Conservation (phyloP, 1,284 basidiomycete species). For the Puccinia brachypodii region DNA sequence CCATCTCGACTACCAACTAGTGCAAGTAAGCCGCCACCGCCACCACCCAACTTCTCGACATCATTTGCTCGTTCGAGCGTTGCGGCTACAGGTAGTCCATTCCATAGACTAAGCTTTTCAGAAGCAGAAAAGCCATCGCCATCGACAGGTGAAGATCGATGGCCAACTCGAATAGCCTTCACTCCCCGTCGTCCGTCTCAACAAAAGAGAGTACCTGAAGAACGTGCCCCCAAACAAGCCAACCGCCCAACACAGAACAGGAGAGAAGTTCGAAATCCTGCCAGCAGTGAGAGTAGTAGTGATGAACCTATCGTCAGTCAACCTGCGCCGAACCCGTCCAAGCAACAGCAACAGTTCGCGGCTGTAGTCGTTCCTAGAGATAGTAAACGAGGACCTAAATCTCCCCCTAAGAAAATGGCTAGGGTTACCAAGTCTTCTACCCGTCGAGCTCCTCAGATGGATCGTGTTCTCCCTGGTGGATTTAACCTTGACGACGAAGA, state of each 20-base stretch:
- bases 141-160: constrained; percentile 24
- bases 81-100: constrained; percentile 23
- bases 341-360: constrained; percentile 23
- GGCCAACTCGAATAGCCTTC: constrained; percentile 32
- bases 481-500: constrained; percentile 25
- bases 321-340: neutral
- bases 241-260: neutral
- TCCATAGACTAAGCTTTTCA: constrained; percentile 24
- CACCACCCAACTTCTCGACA: neutral
- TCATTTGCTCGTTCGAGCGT: constrained; percentile 20
- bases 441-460: constrained; percentile 3
- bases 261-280: neutral
- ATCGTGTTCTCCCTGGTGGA: constrained; percentile 17
- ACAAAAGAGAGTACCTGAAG: constrained; percentile 2
- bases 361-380: constrained; percentile 22
- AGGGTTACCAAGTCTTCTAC: neutral
- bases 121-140: constrained; percentile 10
- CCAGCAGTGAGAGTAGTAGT: constrained; percentile 26
- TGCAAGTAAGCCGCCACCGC: constrained; percentile 22
- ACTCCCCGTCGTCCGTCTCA: constrained; percentile 38
- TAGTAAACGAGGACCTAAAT: constrained; percentile 1
- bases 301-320: neutral
- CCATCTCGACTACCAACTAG: constrained; percentile 30
- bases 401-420: constrained; percentile 30
- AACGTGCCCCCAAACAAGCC: neutral